Percentiles rank a stretch among this genome's conserved stretches.
Evolutionary conservation across 768 basidiomycete genomes (phyloP).

Genomic region (Phaeolepiota aurea): DNA sequence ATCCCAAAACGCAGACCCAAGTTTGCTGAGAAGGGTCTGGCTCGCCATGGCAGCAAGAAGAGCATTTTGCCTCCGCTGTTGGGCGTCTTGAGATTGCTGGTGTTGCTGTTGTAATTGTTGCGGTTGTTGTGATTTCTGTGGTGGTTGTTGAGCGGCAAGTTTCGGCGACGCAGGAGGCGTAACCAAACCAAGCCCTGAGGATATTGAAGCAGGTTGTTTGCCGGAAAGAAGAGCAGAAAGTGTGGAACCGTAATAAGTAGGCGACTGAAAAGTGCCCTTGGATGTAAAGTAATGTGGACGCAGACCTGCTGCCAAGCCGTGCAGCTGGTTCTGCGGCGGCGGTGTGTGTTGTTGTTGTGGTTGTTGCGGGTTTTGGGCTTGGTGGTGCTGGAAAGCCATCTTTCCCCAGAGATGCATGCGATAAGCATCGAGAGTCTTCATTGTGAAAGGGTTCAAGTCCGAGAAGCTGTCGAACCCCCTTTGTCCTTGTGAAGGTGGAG

Average conservation of each 20-base stretch:
- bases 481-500: not conserved
- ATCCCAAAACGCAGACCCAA: slow-evolving; percentile 81
- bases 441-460: slow-evolving; percentile 76
- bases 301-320: slow-evolving; percentile 32
- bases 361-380: slow-evolving; percentile 27
- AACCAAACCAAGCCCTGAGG: slow-evolving; percentile 12
- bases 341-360: slow-evolving; percentile 23
- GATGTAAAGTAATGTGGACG: slow-evolving; percentile 30
- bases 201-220: slow-evolving; percentile 30
- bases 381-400: slow-evolving; percentile 70
- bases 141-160: slow-evolving; percentile 4
- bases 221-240: slow-evolving; percentile 32
- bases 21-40: slow-evolving; percentile 64
- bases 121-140: slow-evolving; percentile 9
- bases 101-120: slow-evolving; percentile 8
- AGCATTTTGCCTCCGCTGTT: slow-evolving; percentile 34
- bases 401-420: slow-evolving; percentile 91
- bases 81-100: slow-evolving; percentile 8
- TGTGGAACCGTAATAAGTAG: slow-evolving; percentile 11
- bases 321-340: slow-evolving; percentile 18
- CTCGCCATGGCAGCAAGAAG: slow-evolving; percentile 69
- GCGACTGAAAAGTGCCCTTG: slow-evolving; percentile 10
- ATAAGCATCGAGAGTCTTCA: slow-evolving; percentile 81
- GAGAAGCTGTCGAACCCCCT: slow-evolving; percentile 67
- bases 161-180: slow-evolving; percentile 36